Evolutionary conservation across 495 filamentous ascomycete species (phyloP).

Genomic region (Lasiosphaeria hispida): DNA sequence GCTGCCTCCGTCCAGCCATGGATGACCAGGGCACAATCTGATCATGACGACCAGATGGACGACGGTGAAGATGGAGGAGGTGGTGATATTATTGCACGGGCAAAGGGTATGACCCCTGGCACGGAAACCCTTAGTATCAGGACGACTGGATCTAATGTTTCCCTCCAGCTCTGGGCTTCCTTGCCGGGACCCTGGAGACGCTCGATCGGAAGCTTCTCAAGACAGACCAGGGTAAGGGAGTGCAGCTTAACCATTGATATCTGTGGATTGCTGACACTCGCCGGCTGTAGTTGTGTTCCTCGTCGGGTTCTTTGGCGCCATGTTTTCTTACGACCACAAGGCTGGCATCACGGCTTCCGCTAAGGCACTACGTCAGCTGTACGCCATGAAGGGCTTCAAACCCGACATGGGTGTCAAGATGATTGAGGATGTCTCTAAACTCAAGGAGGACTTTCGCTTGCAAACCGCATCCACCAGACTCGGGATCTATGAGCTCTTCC

Average conservation of each 20-base stretch:
- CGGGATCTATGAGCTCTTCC: slow-evolving; percentile 47
- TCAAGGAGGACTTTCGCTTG: slow-evolving; percentile 48
- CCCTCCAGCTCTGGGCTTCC: slow-evolving; percentile 40
- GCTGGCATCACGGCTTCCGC: slow-evolving; percentile 48
- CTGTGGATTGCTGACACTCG: too few species aligned
- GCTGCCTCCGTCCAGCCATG: slow-evolving; percentile 48
- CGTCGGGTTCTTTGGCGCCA: slow-evolving; percentile 47
- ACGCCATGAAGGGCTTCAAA: slow-evolving; percentile 45
- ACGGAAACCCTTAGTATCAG: too few species aligned
- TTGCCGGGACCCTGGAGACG: slow-evolving; percentile 43
- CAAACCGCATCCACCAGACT: slow-evolving; percentile 45
- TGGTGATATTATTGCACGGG: slow-evolving; percentile 43
- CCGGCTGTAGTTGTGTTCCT: slow-evolving; percentile 33
- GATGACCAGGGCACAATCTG: slow-evolving; percentile 35
- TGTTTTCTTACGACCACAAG: slow-evolving; percentile 51
- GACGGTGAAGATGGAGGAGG: slow-evolving; percentile 33
- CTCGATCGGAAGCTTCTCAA: slow-evolving; percentile 38
- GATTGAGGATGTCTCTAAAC: slow-evolving; percentile 39
- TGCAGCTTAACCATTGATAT: too few species aligned
- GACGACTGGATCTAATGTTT: neutral
- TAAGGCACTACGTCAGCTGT: slow-evolving; percentile 44
- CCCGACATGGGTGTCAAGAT: slow-evolving; percentile 41
- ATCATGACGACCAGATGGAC: slow-evolving; percentile 27
- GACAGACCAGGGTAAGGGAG: slow-evolving; percentile 35
- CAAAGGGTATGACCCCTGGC: slow-evolving; percentile 27